Conservation (phyloP, 805 yeast species). For the Pichia californica region DNA sequence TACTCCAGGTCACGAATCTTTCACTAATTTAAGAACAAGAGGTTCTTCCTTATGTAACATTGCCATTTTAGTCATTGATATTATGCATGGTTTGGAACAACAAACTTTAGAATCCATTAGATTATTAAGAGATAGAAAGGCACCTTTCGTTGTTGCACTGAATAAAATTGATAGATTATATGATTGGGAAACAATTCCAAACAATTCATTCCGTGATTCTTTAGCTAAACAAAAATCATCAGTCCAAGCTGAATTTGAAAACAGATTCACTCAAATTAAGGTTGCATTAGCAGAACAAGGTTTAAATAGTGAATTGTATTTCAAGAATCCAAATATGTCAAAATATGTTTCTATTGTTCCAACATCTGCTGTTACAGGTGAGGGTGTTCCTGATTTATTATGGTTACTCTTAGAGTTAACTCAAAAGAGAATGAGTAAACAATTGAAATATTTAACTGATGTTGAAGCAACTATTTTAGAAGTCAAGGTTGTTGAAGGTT, state of each 20-base stretch:
- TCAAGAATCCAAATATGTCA: conserved; percentile 88
- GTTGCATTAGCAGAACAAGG: conserved; percentile 96
- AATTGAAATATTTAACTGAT: conserved; percentile 89
- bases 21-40: conserved; percentile 94
- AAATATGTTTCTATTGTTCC: conserved; percentile 95
- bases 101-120: conserved; percentile 94
- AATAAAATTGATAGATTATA: conserved; percentile 96
- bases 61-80: conserved; percentile 96
- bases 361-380: conserved; percentile 98
- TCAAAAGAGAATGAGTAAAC: conserved; percentile 98
- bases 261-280: conserved; percentile 76
- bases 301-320: conserved; percentile 93
- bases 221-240: conserved; percentile 73
- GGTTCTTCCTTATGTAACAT: conserved; percentile 99
- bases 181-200: conserved; percentile 87
- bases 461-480: conserved; percentile 95
- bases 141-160: conserved; percentile 95
- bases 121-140: conserved; percentile 90
- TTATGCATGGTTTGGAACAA: conserved; percentile 98
- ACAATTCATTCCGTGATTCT: conserved; percentile 94
- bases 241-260: conserved; percentile 89
- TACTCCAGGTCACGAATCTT: conserved; percentile 99
- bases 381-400: conserved; percentile 98
- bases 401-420: conserved; percentile 93
- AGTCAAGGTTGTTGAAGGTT: conserved; percentile 97